phyloP scores from a whole-genome alignment of 352 stramenopile genomes.

The Globisporangium ultimum region DNA sequence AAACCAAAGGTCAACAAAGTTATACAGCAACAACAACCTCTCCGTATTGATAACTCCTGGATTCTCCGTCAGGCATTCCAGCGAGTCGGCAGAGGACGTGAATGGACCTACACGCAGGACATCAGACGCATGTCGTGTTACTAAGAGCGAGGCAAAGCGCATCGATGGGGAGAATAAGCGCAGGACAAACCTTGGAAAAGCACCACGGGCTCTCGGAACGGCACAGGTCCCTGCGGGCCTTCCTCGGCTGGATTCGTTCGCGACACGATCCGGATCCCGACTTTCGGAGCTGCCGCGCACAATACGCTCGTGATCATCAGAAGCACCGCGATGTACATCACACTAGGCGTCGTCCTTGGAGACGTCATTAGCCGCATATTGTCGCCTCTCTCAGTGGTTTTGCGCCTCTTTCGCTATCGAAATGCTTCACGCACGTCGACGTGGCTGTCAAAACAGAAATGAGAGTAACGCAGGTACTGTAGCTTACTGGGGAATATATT shows the following conservation, averaged over 20 bases:
- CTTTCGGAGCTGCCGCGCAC: slow-evolving; percentile 39
- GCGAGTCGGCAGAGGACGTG: slow-evolving; percentile 20
- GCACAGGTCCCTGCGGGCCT: slow-evolving; percentile 27
- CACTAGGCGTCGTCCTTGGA: background rate
- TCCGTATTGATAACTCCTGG: slow-evolving; percentile 36
- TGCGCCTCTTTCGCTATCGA: background rate
- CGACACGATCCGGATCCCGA: slow-evolving; percentile 60
- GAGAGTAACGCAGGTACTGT: background rate
- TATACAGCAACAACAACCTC: slow-evolving; percentile 22
- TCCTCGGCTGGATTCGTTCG: slow-evolving; percentile 18
- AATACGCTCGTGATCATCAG: slow-evolving; percentile 22
- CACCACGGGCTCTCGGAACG: slow-evolving; percentile 42
- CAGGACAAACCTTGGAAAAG: slow-evolving; percentile 29
- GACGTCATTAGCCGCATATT: slow-evolving; percentile 14
- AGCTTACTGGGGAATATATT: background rate
- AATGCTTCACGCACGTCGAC: background rate
- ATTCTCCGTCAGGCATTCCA: slow-evolving; percentile 45
- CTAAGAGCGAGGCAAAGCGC: background rate
- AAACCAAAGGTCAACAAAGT: background rate
- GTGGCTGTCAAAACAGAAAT: background rate
- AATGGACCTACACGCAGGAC: slow-evolving; percentile 28
- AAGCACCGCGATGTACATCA: slow-evolving; percentile 15
- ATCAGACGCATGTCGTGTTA: background rate
- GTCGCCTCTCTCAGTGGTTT: slow-evolving; percentile 3
- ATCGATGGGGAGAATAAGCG: background rate